Evolutionary conservation across 78 protist species (phyloP).

Genomic region (Tieghemostelium lacteum): DNA sequence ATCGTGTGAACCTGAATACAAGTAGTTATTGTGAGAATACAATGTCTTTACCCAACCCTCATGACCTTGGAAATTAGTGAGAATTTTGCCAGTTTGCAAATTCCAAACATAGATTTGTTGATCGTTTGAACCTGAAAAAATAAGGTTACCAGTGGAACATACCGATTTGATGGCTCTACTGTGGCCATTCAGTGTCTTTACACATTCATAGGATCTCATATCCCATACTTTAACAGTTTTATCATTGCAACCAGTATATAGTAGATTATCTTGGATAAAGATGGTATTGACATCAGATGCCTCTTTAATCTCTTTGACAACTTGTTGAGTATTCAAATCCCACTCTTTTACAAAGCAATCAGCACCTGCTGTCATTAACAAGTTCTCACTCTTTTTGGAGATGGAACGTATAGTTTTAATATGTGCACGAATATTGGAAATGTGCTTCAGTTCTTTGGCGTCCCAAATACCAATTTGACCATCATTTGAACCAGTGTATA

Average conservation of each 20-base stretch:
- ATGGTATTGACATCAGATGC: slow-evolving; percentile 50
- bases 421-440: slow-evolving; percentile 44
- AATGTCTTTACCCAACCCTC: slow-evolving; percentile 78
- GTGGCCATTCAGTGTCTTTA: slow-evolving; percentile 66
- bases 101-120: slow-evolving; percentile 71
- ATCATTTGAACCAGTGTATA: slow-evolving; percentile 58
- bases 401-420: slow-evolving; percentile 45
- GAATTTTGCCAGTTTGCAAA: slow-evolving; percentile 27
- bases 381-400: neutral
- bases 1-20: slow-evolving; percentile 73
- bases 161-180: slow-evolving; percentile 73
- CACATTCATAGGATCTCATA: slow-evolving; percentile 57
- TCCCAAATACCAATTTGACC: slow-evolving; percentile 71
- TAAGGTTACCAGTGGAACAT: slow-evolving; percentile 46
- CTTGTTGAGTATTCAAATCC: slow-evolving; percentile 39
- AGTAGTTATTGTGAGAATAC: slow-evolving; percentile 30
- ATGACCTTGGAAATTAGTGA: slow-evolving; percentile 77
- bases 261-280: slow-evolving; percentile 50
- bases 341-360: slow-evolving; percentile 50
- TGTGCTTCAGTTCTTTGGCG: slow-evolving; percentile 31
- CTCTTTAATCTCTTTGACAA: slow-evolving; percentile 55
- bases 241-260: slow-evolving; percentile 81
- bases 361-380: slow-evolving; percentile 57
- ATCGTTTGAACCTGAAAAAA: slow-evolving; percentile 78
- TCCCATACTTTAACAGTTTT: slow-evolving; percentile 85